Evolutionary conservation across 306 rosid genomes (phyloP), one percentile per base, ranked within the genome.

Genomic region (Psophocarpus tetragonolobus): DNA sequence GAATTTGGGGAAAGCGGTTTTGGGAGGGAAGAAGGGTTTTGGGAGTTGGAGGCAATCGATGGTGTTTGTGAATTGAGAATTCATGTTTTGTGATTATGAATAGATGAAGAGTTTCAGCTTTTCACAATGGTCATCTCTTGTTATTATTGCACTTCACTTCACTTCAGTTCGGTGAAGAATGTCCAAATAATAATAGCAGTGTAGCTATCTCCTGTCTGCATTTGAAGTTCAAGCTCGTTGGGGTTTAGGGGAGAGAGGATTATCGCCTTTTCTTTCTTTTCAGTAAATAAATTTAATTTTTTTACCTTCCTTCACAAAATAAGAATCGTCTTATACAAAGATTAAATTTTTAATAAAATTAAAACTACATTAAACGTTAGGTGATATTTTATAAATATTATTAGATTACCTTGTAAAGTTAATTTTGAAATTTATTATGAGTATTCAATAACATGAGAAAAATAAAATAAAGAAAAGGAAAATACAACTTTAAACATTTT

Each of bases 71-170:
- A 77, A 8, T 61, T 74, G 88, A 45, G 84, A 82, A 64, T 82
- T 86, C 98, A 90, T 93, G 70, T 78, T 87, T 77, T 50, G 82
- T 72, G 53, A 63, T 75, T 29, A 26, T 6, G 15, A 1, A 21
- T 5, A 24, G 18, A 32, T 45, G 4, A 8, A 32, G 54, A 62
- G 33, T 39, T 47, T 66, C 66, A 76, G 24, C 48, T 71, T 32
- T 83, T 38, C 41, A 38, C 66, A 68, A 7, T 6, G 6, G 17
- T 29, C 76, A 45, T 79, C 69, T 32, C 35, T 44, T n/a, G 6
- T 13, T 38, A 39, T 15, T 6, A 14, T 42, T 3, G 13, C 45
- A 8, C 44, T 63, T 33, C 12, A 29, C 47, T 63, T 18, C 47
- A 36, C 4, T 13, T 20, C 18, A 35, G 29, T 38, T n/a, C 36